phyloP scores from a whole-genome alignment of 352 stramenopile species.

The Phytophthora citricola region DNA sequence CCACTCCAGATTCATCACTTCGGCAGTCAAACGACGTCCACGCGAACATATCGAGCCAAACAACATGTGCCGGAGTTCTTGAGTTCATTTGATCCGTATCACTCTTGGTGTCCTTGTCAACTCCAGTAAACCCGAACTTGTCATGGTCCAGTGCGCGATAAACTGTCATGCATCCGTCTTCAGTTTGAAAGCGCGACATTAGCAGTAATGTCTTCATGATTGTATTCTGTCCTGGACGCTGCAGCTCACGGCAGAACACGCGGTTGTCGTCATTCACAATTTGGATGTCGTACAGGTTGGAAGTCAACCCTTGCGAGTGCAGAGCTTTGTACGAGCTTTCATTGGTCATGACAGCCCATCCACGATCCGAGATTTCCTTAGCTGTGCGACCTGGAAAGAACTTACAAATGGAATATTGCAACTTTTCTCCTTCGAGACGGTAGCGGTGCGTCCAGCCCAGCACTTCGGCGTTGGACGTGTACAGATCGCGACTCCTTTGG shows the following conservation, averaged over 20 bases:
- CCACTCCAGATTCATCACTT: slow-evolving; percentile 22
- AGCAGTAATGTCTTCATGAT: slow-evolving; percentile 48
- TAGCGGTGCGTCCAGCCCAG: slow-evolving; percentile 50
- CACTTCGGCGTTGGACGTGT: slow-evolving; percentile 38
- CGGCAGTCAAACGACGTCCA: slow-evolving; percentile 37
- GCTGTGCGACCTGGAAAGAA: slow-evolving; percentile 36
- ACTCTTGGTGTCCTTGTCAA: neutral
- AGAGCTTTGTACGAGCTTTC: slow-evolving; percentile 36
- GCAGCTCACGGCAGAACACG: slow-evolving; percentile 44
- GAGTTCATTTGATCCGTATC: neutral
- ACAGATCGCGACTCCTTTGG: slow-evolving; percentile 32
- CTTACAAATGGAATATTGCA: slow-evolving; percentile 54
- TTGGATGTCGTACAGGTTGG: slow-evolving; percentile 38
- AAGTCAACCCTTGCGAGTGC: slow-evolving; percentile 43
- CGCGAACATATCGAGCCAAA: slow-evolving; percentile 45
- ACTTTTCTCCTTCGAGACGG: slow-evolving; percentile 23
- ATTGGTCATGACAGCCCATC: slow-evolving; percentile 48
- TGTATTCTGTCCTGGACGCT: slow-evolving; percentile 27
- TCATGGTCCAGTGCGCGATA: slow-evolving; percentile 47
- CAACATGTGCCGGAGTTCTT: slow-evolving; percentile 15
- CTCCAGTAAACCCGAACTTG: slow-evolving; percentile 25
- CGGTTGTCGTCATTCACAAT: slow-evolving; percentile 46
- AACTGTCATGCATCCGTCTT: slow-evolving; percentile 44
- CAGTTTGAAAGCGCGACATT: slow-evolving; percentile 44
- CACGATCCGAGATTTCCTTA: slow-evolving; percentile 33